Evolutionary conservation across 306 rosid species (phyloP), one percentile per base, ranked within the genome.

Genomic region (Crotalaria pallida): DNA sequence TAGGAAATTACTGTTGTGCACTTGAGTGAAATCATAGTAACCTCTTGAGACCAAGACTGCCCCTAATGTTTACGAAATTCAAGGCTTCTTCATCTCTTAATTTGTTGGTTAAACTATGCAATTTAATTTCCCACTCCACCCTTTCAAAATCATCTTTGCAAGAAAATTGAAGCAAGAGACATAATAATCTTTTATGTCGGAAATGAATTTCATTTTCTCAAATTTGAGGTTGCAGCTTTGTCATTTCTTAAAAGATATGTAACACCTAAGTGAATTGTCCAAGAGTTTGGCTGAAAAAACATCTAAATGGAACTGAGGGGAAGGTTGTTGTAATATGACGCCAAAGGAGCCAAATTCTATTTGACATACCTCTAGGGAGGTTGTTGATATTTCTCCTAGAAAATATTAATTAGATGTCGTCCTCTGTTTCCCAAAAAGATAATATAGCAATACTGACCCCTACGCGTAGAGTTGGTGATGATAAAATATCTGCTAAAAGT

Each of bases 401-500:
- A 71, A 72, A 26, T 65, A 65, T 65, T 72, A 78, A 72, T 21
- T 21, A 78, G 51, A 58, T 65, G 49, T 34, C n/a, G 60, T 57
- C 58, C 52, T 26, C 56, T 51, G 49, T 78, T 56, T 29, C 16
- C 21, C 18, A 63, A 56, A 33, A 53, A 40, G 74, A 58, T 19
- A 73, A 9, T 36, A 53, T 40, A 63, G 72, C 31, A 59, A 83
- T 71, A 77, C 96, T 85, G 82, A 94, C 99, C 92, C 95, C 96
- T 24, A 86, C 85, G 59, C 97, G 97, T 13, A 94, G 56, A 47
- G 99, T 89, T 59, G 92, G 95, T 58, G 99, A 94, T 61, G 96
- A 82, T 76, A 89, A 90, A 68, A 94, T 84, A 80, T 94, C 97
- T 48, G 99, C 83, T 72, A 94, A 81, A 80, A 94, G 86, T 10